Evolutionary conservation across 352 stramenopile genomes (phyloP).

Genomic region (Plasmopara viticola): DNA sequence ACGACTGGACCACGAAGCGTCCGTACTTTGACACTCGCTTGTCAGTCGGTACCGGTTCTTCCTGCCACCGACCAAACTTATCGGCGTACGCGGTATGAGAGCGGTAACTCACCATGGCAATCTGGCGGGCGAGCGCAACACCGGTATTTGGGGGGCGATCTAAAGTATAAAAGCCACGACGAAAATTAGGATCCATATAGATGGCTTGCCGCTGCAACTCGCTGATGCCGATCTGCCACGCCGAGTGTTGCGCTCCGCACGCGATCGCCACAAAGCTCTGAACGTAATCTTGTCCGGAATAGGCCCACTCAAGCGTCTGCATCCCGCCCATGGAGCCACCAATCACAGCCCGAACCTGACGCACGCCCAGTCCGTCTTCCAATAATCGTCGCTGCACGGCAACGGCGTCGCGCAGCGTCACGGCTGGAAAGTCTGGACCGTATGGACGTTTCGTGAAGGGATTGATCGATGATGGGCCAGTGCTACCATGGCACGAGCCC

Average conservation of each 20-base stretch:
- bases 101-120: conserved; percentile 96
- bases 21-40: conserved; percentile 21
- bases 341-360: conserved; percentile 86
- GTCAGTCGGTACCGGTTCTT: conserved; percentile 16
- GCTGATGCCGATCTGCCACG: conserved; percentile 95
- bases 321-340: conserved; percentile 96
- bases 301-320: conserved; percentile 95
- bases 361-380: conserved; percentile 82
- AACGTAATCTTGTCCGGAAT: conserved; percentile 81
- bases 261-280: conserved; percentile 90
- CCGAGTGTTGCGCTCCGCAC: conserved; percentile 90
- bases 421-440: conserved; percentile 84
- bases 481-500: conserved; percentile 93
- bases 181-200: conserved; percentile 92
- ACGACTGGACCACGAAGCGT: conserved; percentile 79
- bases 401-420: conserved; percentile 92
- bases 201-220: conserved; percentile 95
- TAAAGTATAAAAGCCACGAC: conserved; percentile 68
- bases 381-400: conserved; percentile 86
- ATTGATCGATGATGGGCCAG: conserved; percentile 78
- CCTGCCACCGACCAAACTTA: conserved; percentile 88
- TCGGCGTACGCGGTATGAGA: conserved; percentile 87
- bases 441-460: conserved; percentile 68
- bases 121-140: conserved; percentile 90
- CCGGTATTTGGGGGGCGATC: conserved; percentile 62